These are phyloP conservation scores for Volvox africanus DNA, from an alignment of 139 green algal species.

Conservation along the genomic window DNA sequence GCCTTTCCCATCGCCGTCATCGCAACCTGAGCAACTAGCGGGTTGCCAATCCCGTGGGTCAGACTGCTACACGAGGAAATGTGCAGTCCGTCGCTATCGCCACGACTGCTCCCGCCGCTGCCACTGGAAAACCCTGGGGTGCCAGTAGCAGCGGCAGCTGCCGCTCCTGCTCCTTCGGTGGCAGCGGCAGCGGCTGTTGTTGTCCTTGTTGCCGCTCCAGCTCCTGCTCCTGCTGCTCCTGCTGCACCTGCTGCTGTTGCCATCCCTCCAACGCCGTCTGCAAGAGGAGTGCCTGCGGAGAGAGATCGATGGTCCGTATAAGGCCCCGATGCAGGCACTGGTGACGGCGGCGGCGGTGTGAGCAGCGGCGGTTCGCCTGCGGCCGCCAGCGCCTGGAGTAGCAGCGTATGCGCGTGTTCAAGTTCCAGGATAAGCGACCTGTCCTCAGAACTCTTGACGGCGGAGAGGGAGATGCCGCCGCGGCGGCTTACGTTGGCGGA, in stretches of 20 bases:
- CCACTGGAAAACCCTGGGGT: not conserved
- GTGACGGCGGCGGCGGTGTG: not conserved
- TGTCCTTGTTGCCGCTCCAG: no score
- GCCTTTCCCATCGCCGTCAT: constrained; percentile 8
- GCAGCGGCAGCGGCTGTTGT: no score
- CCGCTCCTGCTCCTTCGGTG: no score
- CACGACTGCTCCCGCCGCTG: not conserved
- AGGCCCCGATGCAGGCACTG: not conserved
- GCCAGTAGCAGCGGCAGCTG: no score
- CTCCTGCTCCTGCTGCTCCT: no score
- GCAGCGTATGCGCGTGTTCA: not conserved
- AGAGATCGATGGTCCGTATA: not conserved
- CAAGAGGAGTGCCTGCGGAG: not conserved
- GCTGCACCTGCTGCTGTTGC: not conserved
- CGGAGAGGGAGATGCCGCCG: not conserved
- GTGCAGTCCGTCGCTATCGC: not conserved
- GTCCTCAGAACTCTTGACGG: not conserved
- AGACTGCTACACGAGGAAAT: not conserved
- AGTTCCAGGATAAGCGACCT: not conserved
- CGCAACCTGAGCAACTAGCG: not conserved
- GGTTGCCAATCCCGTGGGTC: not conserved
- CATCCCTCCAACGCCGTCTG: not conserved
- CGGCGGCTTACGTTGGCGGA: not conserved
- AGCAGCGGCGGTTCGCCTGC: not conserved
- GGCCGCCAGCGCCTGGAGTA: not conserved